Evolutionary conservation across 78 protist species (phyloP), one percentile per base, ranked within the genome.

Genomic region (Guillardia theta): DNA sequence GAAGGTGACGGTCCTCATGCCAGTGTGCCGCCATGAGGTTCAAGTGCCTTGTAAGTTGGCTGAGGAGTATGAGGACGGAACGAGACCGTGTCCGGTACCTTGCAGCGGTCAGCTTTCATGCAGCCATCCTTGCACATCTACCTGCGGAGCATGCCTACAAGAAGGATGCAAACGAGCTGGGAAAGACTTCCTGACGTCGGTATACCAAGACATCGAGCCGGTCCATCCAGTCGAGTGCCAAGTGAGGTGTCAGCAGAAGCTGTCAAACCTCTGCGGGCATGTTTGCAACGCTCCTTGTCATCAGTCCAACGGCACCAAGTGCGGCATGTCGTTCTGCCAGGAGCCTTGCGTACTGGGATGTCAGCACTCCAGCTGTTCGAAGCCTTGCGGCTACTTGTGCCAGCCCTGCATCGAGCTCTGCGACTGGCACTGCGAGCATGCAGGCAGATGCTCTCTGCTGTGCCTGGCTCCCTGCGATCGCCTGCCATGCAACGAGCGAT

Each of bases 381-480:
- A 80, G 39, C n/a, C 22, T 22, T 37, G 97, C 93, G 33, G 45
- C 54, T 39, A 39, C 30, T 87, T 93, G n/a, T 95, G 97, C 50
- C 15, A 27, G 0, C 58, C 93, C 1, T 96, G 97, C 48, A 48
- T 44, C 5, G 97, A 95, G 64, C 88, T 53, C 0, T 96, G 97
- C 78, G 58, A 27, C 18, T 30, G 92, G 64, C 36, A 44, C 27
- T 94, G 96, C 88, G 64, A n/a, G 22, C 97, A 96, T 88, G 36
- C 4, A 21, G 48, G 24, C 21, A 80, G 44, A 39, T 97, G 98
- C 80, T 2, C 48, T 24, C 76, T 88, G 22, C 41, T 43, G 33
- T 97, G 98, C 44, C 8, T 27, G 33, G 96, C 93, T 10, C 47
- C 53, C 9, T 97, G 98, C 45, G 93, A 92, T 30, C 45, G 78